Base-by-base conservation (phyloP, 2,329 filamentous ascomycete genomes). In the Pseudocercospora crystallina region DNA sequence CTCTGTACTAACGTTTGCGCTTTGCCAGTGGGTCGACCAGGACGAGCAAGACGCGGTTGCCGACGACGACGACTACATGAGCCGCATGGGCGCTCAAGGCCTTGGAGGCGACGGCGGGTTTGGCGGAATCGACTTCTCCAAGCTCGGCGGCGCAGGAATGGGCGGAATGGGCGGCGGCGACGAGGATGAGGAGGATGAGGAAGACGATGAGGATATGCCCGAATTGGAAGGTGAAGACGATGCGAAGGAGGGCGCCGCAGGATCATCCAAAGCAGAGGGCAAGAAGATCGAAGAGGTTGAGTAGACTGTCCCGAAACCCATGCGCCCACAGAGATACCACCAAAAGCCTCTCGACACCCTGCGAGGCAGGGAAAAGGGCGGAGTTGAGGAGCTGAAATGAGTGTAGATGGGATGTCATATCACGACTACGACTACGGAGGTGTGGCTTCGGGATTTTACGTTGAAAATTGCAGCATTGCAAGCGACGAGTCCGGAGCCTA, bases 31-130 rank as follows among this genome's bases (percentile, higher is more conserved):
- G 91, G 89, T 96, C 66, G 91, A 96, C 64, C 90, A 96, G 83
- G 91, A 99, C 70, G 94, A 99, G 82, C 94, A 99, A 79, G 87
- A 97, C 69, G 90, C 90, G 74, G 86, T 82, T 54, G 78, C 83
- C 42, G 90, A 95, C 60, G 90, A 95, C 49, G 91, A 96, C 72
- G 73, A 76, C 61, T 73, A 72, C 68, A 76, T 78, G 73, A 70
- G 66, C 58, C 71, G 73, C 61, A 77, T 77, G 74, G 74, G 74
- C 60, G 20, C 20, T 26, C 20, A 26, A 26, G 72, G 61, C 39
- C 65, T 67, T 61, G 63, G 63, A 63, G 73, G 70, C 43, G 50
- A 52, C 34, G 56, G 56, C 13, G 54, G 54, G 30, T 53, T 57
- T 31, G 49, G 51, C 30, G 70, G 68, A 49, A 71, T 73, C 61